Conservation (phyloP, 768 basidiomycete genomes). For the Suillus subaureus region DNA sequence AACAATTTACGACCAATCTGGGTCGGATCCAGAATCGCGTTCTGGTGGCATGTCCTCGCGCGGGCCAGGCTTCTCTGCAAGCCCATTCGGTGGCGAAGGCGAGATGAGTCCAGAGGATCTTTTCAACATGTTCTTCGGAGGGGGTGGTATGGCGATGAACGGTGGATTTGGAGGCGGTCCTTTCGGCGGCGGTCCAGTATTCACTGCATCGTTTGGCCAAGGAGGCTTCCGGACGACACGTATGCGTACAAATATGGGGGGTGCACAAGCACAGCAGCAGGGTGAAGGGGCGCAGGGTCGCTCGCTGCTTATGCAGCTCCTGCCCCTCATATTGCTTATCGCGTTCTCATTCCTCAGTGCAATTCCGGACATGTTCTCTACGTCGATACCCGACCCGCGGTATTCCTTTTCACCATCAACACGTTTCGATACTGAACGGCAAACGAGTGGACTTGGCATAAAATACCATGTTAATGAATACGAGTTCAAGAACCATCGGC, state of each 20-base stretch:
- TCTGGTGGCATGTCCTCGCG: conserved; percentile 67
- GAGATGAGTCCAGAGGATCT: conserved; percentile 95
- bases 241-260: conserved; percentile 45
- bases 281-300: conserved; percentile 49
- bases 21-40: conserved; percentile 87
- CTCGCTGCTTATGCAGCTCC: conserved; percentile 71
- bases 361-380: conserved; percentile 74
- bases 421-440: conserved; percentile 69
- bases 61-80: conserved; percentile 51
- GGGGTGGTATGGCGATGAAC: conserved; percentile 49
- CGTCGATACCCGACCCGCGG: conserved; percentile 73
- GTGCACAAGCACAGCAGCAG: conserved; percentile 36
- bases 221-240: conserved; percentile 80
- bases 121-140: conserved; percentile 99
- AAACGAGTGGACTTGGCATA: conserved; percentile 70
- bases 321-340: conserved; percentile 85
- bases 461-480: conserved; percentile 82
- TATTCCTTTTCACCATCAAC: conserved; percentile 68
- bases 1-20: conserved; percentile 80
- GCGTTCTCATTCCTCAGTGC: conserved; percentile 82
- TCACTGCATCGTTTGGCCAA: conserved; percentile 77
- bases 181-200: conserved; percentile 49
- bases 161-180: conserved; percentile 60
- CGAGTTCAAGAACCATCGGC: conserved; percentile 77
- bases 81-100: conserved; percentile 60